Conservation (phyloP, 169 alveolate species). For the Fabrea salina region DNA sequence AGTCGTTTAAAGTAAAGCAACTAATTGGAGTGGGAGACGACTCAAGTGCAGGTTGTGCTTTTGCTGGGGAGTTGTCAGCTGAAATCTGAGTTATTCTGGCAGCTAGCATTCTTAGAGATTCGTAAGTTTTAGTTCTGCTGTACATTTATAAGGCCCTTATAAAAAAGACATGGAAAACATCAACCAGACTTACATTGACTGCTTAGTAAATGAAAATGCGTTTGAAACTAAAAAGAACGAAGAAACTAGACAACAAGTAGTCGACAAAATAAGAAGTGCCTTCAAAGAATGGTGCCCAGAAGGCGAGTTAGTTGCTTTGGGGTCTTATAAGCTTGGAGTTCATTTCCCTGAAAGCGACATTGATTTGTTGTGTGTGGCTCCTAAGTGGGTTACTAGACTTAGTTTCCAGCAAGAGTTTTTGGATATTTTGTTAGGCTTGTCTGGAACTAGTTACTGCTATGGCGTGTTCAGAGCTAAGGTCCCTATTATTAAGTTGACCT, state of each 20-base stretch:
- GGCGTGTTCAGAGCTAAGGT: conserved; percentile 61
- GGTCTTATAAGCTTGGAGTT: conserved; percentile 75
- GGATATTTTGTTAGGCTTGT: conserved; percentile 40
- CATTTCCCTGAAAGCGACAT: conserved; percentile 75
- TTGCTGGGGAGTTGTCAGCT: too few species aligned
- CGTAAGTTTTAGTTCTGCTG: too few species aligned
- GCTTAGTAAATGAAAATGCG: background rate
- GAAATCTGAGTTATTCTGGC: too few species aligned
- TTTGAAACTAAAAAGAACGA: background rate
- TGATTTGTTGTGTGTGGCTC: conserved; percentile 77
- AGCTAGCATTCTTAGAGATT: too few species aligned
- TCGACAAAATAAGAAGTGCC: background rate
- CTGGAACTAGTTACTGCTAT: conserved; percentile 53
- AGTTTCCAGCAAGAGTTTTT: conserved; percentile 49
- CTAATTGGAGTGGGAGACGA: too few species aligned
- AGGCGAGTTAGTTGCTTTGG: conserved; percentile 70
- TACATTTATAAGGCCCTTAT: too few species aligned
- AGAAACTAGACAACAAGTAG: background rate
- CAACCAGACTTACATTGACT: background rate
- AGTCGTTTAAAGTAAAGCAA: too few species aligned
- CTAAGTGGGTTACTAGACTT: conserved; percentile 55
- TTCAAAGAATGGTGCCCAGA: conserved; percentile 50
- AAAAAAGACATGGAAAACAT: background rate
- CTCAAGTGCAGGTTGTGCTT: too few species aligned
- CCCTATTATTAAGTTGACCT: conserved; percentile 70